These are phyloP conservation scores for Melaleuca quinquenervia DNA, from an alignment of 345 rosid genomes.

Conservation along the genomic window DNA sequence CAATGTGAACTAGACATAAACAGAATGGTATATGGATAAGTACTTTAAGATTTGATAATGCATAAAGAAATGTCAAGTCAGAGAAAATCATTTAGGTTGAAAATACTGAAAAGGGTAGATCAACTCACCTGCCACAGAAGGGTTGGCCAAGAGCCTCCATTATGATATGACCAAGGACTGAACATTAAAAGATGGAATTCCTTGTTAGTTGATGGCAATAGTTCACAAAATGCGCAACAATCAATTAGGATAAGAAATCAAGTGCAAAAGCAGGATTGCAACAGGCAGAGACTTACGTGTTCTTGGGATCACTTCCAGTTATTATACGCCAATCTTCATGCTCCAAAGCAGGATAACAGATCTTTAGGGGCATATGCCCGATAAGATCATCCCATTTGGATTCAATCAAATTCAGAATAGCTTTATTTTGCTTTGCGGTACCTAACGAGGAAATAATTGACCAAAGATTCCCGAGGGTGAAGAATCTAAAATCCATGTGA, in stretches of 20 bases:
- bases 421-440: constrained; percentile 69
- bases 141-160: constrained; percentile 97
- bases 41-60: neutral
- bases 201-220: neutral
- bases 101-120: neutral
- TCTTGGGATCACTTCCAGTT: constrained; percentile 96
- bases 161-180: constrained; percentile 99
- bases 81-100: neutral
- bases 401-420: constrained; percentile 58
- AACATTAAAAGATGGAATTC: neutral
- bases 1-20: constrained; percentile 60
- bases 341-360: constrained; percentile 87
- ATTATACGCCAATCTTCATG: constrained; percentile 88
- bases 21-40: neutral
- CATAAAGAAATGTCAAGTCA: neutral
- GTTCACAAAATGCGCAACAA: neutral
- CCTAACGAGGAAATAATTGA: constrained; percentile 67
- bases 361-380: constrained; percentile 83
- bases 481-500: constrained; percentile 86
- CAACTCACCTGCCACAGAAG: constrained; percentile 92
- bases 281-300: constrained; percentile 37
- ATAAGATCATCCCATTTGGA: constrained; percentile 80
- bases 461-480: constrained; percentile 83
- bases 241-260: neutral
- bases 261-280: neutral